A percentile compares a stretch with the other conserved stretches of the same genome.
phyloP scores from a whole-genome alignment of 1,284 basidiomycete species.

The Ceratobasidium sp. region DNA sequence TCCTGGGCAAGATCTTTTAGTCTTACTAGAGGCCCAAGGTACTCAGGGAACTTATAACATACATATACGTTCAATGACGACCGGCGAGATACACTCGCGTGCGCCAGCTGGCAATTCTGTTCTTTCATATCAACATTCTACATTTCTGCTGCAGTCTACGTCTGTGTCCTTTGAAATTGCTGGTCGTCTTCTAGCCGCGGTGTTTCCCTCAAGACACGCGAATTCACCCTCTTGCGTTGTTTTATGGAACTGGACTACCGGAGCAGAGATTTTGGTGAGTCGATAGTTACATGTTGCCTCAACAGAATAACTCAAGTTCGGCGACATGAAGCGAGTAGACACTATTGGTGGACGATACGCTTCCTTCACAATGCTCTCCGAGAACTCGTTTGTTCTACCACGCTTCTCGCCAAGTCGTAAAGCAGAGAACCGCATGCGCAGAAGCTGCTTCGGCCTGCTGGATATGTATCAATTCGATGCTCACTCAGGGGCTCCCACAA shows the following conservation, averaged over 20 bases:
- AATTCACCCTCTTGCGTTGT: too few relatives aligned
- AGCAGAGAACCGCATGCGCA: background rate
- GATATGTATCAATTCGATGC: background rate
- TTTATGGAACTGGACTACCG: slow-evolving; percentile 11
- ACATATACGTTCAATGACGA: background rate
- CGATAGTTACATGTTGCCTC: background rate
- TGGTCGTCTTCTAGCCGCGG: background rate
- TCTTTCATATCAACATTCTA: background rate
- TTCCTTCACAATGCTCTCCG: background rate
- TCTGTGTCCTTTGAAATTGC: background rate
- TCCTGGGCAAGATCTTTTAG: slow-evolving; percentile 3
- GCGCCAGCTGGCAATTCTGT: background rate
- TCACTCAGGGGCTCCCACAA: background rate
- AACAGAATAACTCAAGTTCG: background rate
- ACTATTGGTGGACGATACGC: background rate
- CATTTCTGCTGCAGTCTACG: background rate
- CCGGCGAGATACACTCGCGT: background rate
- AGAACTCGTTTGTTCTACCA: background rate
- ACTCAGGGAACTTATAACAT: background rate
- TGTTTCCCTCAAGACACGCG: background rate
- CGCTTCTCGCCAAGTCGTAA: background rate
- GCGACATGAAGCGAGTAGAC: background rate
- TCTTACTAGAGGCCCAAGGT: background rate
- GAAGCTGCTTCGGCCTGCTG: background rate
- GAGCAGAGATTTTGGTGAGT: background rate